Percentiles rank a stretch among this genome's conserved stretches.
Evolutionary conservation across 2,329 filamentous ascomycete genomes (phyloP).

Genomic region (Cytospora piceicola): DNA sequence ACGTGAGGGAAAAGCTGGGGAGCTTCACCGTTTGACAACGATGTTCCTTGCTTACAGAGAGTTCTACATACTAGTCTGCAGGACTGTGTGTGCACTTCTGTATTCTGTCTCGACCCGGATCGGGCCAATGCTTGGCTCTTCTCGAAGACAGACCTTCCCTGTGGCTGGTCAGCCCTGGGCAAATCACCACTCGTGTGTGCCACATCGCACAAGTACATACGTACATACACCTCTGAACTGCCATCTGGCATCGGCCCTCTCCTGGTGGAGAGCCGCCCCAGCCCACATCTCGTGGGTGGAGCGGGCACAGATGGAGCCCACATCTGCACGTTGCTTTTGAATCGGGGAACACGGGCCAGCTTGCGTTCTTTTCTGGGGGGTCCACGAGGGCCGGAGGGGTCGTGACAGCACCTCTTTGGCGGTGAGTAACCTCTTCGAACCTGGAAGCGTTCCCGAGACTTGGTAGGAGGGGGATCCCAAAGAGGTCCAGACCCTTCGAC

Average conservation of each 20-base stretch:
- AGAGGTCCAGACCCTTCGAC: conserved; percentile 26
- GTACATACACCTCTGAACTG: neutral
- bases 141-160: neutral
- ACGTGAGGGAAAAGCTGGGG: conserved; percentile 9
- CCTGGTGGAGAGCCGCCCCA: conserved; percentile 11
- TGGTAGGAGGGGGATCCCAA: neutral
- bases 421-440: conserved; percentile 29
- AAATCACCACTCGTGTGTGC: conserved; percentile 1
- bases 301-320: conserved; percentile 3
- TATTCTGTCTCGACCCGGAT: conserved; percentile 20
- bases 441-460: conserved; percentile 14
- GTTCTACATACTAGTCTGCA: neutral
- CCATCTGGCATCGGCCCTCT: conserved; percentile 14
- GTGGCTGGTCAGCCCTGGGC: conserved; percentile 4
- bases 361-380: conserved; percentile 19
- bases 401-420: conserved; percentile 19
- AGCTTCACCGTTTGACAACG: conserved; percentile 7
- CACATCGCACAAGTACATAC: neutral
- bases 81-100: neutral
- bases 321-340: conserved; percentile 22
- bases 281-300: conserved; percentile 21
- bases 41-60: conserved; percentile 10
- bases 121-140: conserved; percentile 21
- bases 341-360: conserved; percentile 15
- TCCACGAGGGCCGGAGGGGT: neutral